Base-by-base conservation (phyloP, 179 eudicot genomes). In the Gypsophila paniculata region DNA sequence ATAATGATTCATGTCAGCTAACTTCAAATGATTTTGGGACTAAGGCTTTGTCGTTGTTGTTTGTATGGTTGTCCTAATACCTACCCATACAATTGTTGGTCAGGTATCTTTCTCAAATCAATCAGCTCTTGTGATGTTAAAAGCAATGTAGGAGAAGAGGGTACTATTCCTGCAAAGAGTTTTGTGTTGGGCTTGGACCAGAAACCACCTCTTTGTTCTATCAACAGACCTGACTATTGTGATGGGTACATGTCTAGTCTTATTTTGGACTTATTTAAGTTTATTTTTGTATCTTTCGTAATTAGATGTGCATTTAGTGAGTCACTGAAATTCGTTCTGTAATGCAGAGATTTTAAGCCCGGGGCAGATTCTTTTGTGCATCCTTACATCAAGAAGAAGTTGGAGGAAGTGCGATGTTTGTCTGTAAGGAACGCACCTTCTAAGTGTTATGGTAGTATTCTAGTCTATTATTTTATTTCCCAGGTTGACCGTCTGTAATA, bases 321-420 rank as follows among this genome's bases (percentile, higher is more conserved):
- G 49, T 58, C 70, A 15, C 53, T 60, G 42, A 53, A 21, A 15
- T 17, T 68, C 26, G 11, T 72, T 26, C 61, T 77, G 23, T 69
- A 22, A 44, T 85, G 77, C 88, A 95, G 99, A 68, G 81, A 75
- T 71, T 58, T 75, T 15, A 83, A 82, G 65, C 69, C 72, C 34
- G 76, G 70, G 62, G 66, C 80, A 53, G 65, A 76, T 72, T 82
- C 87, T 66, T 87, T 75, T 58, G 76, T 92, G 72, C 95, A 90
- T 70, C 96, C 96, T 15, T 81, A 79, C 67, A 76, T 86, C 66
- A 79, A 72, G 73, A 79, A 81, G 66, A 80, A 77, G 75, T 55
- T 89, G 68, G 75, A 72, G 68, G 86, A 85, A 74, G 76, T 77
- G 72, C 84, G 72, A 75, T 76, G 77, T 72, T 74, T 63, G 48